Evolutionary conservation across 495 filamentous ascomycete species (phyloP), one percentile per base, ranked within the genome.

Genomic region (Penicillium crystallinum): DNA sequence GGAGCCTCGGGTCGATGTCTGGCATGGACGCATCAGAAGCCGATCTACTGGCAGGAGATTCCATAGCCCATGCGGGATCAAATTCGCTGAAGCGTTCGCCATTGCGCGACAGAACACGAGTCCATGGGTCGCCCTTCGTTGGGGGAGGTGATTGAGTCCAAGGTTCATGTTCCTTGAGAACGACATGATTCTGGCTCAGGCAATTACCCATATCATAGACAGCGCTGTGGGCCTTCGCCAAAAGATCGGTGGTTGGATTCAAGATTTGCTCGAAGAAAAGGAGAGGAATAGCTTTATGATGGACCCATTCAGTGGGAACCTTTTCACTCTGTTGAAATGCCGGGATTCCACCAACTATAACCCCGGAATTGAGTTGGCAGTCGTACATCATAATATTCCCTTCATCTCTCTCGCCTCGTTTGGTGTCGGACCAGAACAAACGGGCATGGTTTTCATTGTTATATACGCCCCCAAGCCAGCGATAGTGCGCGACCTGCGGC

Each of bases 401-500:
- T 4, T 18, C 33, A 6, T 62, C 52, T 9, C 21, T 17, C 35
- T 67, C 68, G 2, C 69, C 70, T 19, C 61, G 60, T 19, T 61
- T 30, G 0, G 43, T 34, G 19, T 74, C 66, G 5, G 43, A 59
- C 72, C 72, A 76, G 41, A 56, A 72, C 15, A 75, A 56, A 1
- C 70, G 69, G 21, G 59, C 57, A 35, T 62, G 54, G 0, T 27
- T 14, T 2, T 64, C 17, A 6, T 55, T 17, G 6, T 47, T 47
- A 41, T 76, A 76, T n/a, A 73, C 58, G 0, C 73, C 73, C 0
- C 73, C 73, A 9, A 76, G 53, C 73, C 73, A 76, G 19, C 72
- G 69, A 54, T 76, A 76, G 2, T 33, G 27, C 1, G 64, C 71
- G 0, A 27, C 37, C 3, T 48, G 29, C 2, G 39, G 10, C 1